A percentile compares a stretch with the other conserved stretches of the same genome.
These are phyloP conservation scores for Fraxinus anomala DNA, from an alignment of 257 asterid species.

Conservation along the genomic window DNA sequence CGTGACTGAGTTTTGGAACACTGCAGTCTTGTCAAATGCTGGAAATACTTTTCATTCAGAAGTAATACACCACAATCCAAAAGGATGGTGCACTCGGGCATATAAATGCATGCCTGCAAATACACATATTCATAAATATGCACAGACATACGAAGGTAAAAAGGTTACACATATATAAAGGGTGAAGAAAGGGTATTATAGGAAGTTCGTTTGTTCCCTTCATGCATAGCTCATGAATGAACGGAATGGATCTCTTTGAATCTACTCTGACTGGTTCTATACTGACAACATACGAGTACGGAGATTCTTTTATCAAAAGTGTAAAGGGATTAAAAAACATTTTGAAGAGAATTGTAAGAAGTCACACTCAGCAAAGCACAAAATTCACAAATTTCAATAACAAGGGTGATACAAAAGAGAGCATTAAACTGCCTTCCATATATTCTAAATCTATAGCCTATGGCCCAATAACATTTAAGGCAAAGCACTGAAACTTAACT, in stretches of 20 bases:
- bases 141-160: neutral
- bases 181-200: neutral
- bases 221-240: neutral
- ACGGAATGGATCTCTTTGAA: neutral
- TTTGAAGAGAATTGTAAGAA: neutral
- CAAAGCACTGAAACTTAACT: constrained; percentile 4
- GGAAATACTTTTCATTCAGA: neutral
- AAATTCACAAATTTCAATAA: neutral
- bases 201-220: neutral
- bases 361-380: constrained; percentile 24
- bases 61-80: neutral
- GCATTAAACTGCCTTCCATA: constrained; percentile 14
- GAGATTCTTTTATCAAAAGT: neutral
- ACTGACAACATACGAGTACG: neutral
- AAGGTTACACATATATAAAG: neutral
- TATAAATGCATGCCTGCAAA: neutral
- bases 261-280: neutral
- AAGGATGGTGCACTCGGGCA: neutral
- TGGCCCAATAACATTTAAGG: neutral
- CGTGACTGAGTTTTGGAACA: neutral
- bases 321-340: neutral
- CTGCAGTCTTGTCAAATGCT: neutral
- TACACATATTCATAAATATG: neutral
- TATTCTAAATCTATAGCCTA: constrained; percentile 8
- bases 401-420: constrained; percentile 5